Percentiles rank a stretch among this genome's conserved stretches.
Conservation (phyloP, 2,329 filamentous ascomycete species). For the Trichoderma oligosporum region DNA sequence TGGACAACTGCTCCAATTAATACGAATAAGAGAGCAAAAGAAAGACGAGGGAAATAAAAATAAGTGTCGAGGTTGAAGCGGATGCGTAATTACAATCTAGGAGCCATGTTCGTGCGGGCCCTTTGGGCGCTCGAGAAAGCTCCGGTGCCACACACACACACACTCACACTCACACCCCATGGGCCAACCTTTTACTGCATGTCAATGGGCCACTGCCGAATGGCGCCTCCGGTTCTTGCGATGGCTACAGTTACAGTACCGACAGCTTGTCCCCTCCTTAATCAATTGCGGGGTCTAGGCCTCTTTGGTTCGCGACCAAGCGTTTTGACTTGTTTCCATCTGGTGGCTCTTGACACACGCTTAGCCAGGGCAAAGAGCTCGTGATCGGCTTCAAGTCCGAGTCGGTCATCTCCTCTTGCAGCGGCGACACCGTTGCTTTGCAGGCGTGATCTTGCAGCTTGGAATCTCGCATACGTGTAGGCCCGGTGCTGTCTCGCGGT, state of each 20-base stretch:
- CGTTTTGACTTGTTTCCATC: constrained; percentile 10
- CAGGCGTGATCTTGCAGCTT: constrained; percentile 16
- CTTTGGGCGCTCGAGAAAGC: constrained; percentile 8
- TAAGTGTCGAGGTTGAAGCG: not conserved
- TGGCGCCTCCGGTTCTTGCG: not conserved
- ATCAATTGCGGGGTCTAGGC: constrained; percentile 11
- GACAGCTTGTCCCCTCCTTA: constrained; percentile 14
- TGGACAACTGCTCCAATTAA: not conserved
- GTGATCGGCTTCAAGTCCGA: constrained; percentile 18
- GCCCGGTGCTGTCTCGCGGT: constrained; percentile 1
- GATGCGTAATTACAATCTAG: constrained; percentile 10
- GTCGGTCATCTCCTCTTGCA: constrained; percentile 18
- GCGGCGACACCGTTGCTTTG: constrained; percentile 16
- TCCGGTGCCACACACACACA: constrained; percentile 16
- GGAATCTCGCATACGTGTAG: constrained; percentile 10
- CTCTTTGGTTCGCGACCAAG: constrained; percentile 7
- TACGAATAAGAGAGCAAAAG: not conserved
- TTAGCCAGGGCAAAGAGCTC: constrained; percentile 13
- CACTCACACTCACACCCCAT: too few species aligned
- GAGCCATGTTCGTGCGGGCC: constrained; percentile 2
- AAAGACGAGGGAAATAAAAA: not conserved
- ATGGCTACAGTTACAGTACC: too few species aligned
- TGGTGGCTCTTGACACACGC: constrained; percentile 15
- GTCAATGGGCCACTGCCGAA: constrained; percentile 14
- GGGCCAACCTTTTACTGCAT: constrained; percentile 6